phyloP scores from a whole-genome alignment of 2,329 filamentous ascomycete genomes.

The Colletotrichum sp. region DNA sequence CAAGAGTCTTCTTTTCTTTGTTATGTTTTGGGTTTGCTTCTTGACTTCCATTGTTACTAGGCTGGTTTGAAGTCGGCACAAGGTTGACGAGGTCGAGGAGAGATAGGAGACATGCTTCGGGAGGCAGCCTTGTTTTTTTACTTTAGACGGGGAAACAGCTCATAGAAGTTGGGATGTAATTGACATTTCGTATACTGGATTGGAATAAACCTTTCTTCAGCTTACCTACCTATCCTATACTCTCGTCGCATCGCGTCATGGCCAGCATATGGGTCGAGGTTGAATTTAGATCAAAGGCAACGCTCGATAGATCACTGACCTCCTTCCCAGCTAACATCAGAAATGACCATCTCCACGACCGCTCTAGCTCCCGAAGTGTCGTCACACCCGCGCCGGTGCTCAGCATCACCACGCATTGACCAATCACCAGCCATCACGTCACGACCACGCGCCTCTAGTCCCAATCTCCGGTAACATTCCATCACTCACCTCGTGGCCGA shows the following conservation, averaged over 20 bases:
- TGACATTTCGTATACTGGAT: not conserved
- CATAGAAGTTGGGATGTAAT: not conserved
- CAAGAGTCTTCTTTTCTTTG: not conserved
- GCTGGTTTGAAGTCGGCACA: not conserved
- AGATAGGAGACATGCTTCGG: not conserved
- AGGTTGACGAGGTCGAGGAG: not conserved
- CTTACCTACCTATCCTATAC: too few relatives aligned
- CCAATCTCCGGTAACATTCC: not conserved
- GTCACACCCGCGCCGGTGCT: slow-evolving; percentile 2
- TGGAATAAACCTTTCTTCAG: not conserved
- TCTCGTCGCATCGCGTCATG: not conserved
- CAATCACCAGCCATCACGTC: slow-evolving; percentile 6
- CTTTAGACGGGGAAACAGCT: not conserved
- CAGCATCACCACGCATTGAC: not conserved
- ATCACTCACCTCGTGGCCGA: not conserved
- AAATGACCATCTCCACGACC: not conserved
- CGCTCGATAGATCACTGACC: not conserved
- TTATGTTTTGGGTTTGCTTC: not conserved
- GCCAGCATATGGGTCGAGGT: not conserved
- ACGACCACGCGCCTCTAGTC: not conserved
- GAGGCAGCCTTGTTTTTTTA: not conserved
- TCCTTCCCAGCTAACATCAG: not conserved
- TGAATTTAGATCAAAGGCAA: not conserved
- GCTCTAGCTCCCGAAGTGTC: not conserved
- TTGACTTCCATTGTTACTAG: not conserved